These are phyloP conservation scores for Chalciporus piperatus DNA, from an alignment of 768 basidiomycete species.

Conservation along the genomic window DNA sequence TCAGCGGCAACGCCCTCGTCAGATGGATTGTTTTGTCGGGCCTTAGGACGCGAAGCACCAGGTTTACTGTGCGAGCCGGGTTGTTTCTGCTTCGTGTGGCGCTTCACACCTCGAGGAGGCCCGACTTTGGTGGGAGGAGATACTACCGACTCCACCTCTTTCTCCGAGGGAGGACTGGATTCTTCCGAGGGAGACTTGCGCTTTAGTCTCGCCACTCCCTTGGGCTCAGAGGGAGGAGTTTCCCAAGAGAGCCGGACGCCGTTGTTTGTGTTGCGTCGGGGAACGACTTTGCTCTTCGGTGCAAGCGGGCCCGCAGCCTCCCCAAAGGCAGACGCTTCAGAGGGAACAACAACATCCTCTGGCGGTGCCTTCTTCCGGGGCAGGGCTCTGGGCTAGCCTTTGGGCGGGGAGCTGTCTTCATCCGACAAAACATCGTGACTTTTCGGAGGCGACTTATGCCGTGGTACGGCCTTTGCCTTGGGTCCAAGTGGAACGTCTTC, in stretches of 20 bases:
- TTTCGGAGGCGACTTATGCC: background rate
- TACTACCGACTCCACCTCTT: background rate
- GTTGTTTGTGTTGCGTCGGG: background rate
- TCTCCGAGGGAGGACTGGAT: background rate
- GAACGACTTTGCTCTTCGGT: background rate
- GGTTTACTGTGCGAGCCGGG: background rate
- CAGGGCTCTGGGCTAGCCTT: background rate
- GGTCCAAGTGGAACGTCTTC: background rate
- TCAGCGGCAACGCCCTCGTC: background rate
- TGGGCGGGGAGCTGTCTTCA: slow-evolving; percentile 3
- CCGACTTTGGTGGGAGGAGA: slow-evolving; percentile 17
- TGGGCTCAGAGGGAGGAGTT: slow-evolving; percentile 1
- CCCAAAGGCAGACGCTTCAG: background rate
- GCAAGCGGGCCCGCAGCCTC: background rate
- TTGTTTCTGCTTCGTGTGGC: background rate
- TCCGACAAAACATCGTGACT: background rate
- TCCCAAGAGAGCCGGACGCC: background rate
- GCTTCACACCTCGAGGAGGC: slow-evolving; percentile 25
- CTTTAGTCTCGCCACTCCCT: background rate
- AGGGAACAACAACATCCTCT: background rate
- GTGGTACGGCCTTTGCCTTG: background rate
- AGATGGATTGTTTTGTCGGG: background rate
- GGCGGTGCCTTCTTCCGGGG: background rate
- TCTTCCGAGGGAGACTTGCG: background rate
- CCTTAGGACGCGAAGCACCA: background rate